Conservation (phyloP, 805 yeast species). For the Debaryomyces prosopidis region DNA sequence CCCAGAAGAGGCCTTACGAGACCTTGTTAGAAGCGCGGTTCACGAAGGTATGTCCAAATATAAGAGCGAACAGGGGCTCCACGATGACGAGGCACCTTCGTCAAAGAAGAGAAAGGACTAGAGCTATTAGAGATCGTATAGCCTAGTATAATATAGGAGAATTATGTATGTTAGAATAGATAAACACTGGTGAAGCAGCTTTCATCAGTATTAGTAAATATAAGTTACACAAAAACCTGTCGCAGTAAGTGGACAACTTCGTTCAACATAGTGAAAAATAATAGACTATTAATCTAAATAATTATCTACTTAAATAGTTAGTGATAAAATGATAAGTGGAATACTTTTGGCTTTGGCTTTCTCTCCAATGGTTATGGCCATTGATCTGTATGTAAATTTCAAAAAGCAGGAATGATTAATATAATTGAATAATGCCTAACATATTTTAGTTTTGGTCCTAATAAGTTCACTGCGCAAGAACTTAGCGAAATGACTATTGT, state of each 20-base stretch:
- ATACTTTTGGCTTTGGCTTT: background rate
- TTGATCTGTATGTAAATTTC: slow-evolving; percentile 6
- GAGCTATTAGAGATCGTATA: background rate
- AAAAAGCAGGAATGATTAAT: background rate
- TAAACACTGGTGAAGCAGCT: background rate
- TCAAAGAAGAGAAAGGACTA: slow-evolving; percentile 33
- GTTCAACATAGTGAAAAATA: too few species aligned
- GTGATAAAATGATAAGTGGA: background rate
- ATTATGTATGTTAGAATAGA: background rate
- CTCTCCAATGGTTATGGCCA: slow-evolving; percentile 3
- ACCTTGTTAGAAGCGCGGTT: slow-evolving; percentile 65
- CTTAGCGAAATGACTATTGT: slow-evolving; percentile 57
- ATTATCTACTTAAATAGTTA: background rate
- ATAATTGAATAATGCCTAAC: background rate
- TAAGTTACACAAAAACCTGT: slow-evolving; percentile 1
- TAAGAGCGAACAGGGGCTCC: slow-evolving; percentile 17
- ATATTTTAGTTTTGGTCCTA: too few species aligned
- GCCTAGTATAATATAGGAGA: background rate
- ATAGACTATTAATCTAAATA: background rate
- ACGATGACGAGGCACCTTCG: slow-evolving; percentile 20
- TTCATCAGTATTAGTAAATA: background rate
- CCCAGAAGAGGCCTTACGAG: slow-evolving; percentile 75
- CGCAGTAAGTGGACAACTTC: background rate
- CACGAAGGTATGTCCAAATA: slow-evolving; percentile 50
- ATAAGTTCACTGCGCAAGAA: slow-evolving; percentile 46